Evolutionary conservation across 208 protist species (phyloP), one percentile per base, ranked within the genome.

Genomic region (Kentomonas sorsogonicus): DNA sequence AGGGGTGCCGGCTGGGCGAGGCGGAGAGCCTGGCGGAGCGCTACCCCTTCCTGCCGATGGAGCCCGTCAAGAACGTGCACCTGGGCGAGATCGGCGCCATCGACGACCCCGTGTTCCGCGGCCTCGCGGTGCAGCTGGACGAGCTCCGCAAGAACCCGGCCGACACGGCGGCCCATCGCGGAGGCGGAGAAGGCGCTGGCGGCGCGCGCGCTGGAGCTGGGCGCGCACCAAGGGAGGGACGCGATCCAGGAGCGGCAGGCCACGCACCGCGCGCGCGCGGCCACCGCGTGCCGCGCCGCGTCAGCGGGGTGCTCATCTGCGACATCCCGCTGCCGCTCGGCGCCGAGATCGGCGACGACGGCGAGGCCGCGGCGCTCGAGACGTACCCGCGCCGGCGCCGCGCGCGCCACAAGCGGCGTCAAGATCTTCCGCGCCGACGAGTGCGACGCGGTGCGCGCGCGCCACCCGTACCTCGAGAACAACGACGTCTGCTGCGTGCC

Each of bases 401-500:
- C 18, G 34, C 51, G 34, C 1, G 36, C 26, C 26, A 68, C 36
- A 30, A 72, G 56, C 60, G 62, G 56, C 22, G 18, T 76, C 45
- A 36, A 74, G 38, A 58, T 79, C 16, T 73, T 62, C 43, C 52
- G 68, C 16, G 47, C 50, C 18, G 74, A 86, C 43, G 74, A 85
- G 59, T 70, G 85, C 52, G 79, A 86, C 40, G 74, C 69, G 9
- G 79, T 88, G 25, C 80, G 77, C 50, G 63, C 77, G 0, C 80
- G 77, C 6, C 58, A 87, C 63, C 83, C 83, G 6, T 91, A 79
- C 64, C 48, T 91, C 43, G 79, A 83, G 45, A 67, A 53, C 46
- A 80, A 83, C 47, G 77, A 84, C 47, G 74, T 85, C 38, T 30
- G 53, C 41, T 33, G 57, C 0, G 72, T 91, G 27, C 83, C 83